Conservation (phyloP, 495 filamentous ascomycete genomes). For the Penicillium paradoxum region DNA sequence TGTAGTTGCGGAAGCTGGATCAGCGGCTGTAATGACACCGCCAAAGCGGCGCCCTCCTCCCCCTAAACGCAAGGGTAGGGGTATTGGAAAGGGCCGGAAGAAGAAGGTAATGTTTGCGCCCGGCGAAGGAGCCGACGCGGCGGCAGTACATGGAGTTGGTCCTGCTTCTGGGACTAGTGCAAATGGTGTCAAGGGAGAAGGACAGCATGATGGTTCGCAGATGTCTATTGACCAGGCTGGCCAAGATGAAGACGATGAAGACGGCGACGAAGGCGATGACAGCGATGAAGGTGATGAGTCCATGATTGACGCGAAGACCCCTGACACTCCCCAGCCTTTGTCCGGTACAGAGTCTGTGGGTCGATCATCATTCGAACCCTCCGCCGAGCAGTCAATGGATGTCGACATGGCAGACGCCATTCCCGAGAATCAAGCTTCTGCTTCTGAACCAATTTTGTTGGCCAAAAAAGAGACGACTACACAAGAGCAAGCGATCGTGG, state of each 20-base stretch:
- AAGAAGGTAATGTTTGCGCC: slow-evolving; percentile 56
- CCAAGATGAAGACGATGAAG: slow-evolving; percentile 41
- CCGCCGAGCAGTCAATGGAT: slow-evolving; percentile 21
- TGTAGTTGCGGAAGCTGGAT: slow-evolving; percentile 50
- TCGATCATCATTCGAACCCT: slow-evolving; percentile 15
- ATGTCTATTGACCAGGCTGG: slow-evolving; percentile 37
- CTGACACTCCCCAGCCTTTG: slow-evolving; percentile 31
- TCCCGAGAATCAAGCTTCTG: slow-evolving; percentile 24
- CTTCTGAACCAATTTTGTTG: slow-evolving; percentile 14
- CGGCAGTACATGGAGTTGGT: slow-evolving; percentile 30
- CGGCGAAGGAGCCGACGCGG: slow-evolving; percentile 38
- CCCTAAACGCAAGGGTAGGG: slow-evolving; percentile 69
- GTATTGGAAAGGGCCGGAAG: slow-evolving; percentile 61
- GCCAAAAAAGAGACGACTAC: not conserved
- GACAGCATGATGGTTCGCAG: slow-evolving; percentile 30
- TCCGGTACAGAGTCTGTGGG: slow-evolving; percentile 21
- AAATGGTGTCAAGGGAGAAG: slow-evolving; percentile 23
- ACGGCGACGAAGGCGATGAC: slow-evolving; percentile 48
- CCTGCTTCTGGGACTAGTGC: slow-evolving; percentile 17
- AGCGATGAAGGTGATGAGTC: slow-evolving; percentile 53
- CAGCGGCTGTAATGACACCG: slow-evolving; percentile 39
- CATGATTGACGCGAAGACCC: slow-evolving; percentile 49
- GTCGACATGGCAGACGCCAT: slow-evolving; percentile 21
- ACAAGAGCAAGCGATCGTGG: not conserved
- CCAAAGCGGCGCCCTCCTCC: slow-evolving; percentile 64